phyloP scores from a whole-genome alignment of 2,329 filamentous ascomycete species.

The Calonectria pseudoreteaudii region DNA sequence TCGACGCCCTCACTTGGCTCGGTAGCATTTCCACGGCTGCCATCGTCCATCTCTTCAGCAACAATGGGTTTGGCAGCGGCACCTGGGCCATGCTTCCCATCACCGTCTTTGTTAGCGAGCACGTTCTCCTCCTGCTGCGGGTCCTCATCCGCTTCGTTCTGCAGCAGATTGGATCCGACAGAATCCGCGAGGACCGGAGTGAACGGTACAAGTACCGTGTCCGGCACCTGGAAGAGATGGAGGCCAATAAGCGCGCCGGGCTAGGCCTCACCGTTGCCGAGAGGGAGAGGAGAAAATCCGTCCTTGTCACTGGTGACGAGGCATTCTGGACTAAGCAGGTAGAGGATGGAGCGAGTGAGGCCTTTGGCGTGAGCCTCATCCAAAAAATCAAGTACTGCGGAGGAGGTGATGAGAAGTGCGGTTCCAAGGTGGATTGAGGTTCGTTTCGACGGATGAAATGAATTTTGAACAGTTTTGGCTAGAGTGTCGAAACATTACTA shows the following conservation, averaged over 20 bases:
- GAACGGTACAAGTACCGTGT: slow-evolving; percentile 53
- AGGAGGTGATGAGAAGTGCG: slow-evolving; percentile 9
- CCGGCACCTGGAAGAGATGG: slow-evolving; percentile 54
- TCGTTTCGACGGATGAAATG: not conserved
- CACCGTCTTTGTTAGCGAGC: slow-evolving; percentile 79
- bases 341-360: slow-evolving; percentile 52
- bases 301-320: slow-evolving; percentile 47
- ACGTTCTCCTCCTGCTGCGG: slow-evolving; percentile 74
- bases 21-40: slow-evolving; percentile 79
- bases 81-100: slow-evolving; percentile 75
- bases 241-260: slow-evolving; percentile 50
- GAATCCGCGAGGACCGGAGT: slow-evolving; percentile 54
- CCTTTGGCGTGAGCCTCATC: slow-evolving; percentile 50
- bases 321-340: slow-evolving; percentile 57
- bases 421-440: slow-evolving; percentile 31
- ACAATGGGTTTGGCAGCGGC: slow-evolving; percentile 64
- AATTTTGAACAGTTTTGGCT: not conserved
- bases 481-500: not conserved
- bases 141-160: slow-evolving; percentile 51
- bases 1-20: slow-evolving; percentile 77
- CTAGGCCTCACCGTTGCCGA: slow-evolving; percentile 49
- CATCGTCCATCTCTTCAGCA: slow-evolving; percentile 78
- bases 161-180: slow-evolving; percentile 53
- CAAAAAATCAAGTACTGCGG: slow-evolving; percentile 41
- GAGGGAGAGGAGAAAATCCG: slow-evolving; percentile 52